A percentile compares a stretch with the other conserved stretches of the same genome.
Evolutionary conservation across 129 eudicot genomes (phyloP).

Genomic region (Sambucus nigra): DNA sequence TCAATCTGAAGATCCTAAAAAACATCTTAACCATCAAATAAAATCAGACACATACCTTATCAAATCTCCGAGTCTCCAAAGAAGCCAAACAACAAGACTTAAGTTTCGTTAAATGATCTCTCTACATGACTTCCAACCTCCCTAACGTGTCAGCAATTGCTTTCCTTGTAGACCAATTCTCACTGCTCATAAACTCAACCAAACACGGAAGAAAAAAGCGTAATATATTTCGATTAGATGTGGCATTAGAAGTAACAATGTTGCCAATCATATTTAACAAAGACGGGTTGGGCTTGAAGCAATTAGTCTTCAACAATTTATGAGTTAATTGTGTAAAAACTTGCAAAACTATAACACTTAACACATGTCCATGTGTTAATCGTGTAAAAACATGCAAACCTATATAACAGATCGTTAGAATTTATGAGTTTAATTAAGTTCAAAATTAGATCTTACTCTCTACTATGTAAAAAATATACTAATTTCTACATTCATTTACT

Average conservation of each 20-base stretch:
- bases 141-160: conserved; percentile 71
- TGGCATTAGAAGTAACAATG: conserved; percentile 49
- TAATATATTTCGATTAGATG: conserved; percentile 29
- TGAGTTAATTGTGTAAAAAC: too few species aligned
- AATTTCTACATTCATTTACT: neutral
- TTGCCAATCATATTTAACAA: conserved; percentile 54
- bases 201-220: conserved; percentile 30
- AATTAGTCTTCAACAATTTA: conserved; percentile 44
- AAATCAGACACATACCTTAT: conserved; percentile 45
- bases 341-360: too few species aligned
- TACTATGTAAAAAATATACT: neutral
- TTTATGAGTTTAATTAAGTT: too few species aligned
- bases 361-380: too few species aligned
- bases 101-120: conserved; percentile 21
- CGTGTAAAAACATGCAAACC: too few species aligned
- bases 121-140: conserved; percentile 42
- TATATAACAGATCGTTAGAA: too few species aligned
- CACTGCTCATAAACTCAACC: conserved; percentile 53
- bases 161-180: conserved; percentile 81
- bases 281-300: conserved; percentile 64
- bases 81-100: conserved; percentile 48
- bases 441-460: neutral
- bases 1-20: conserved; percentile 3
- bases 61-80: conserved; percentile 59
- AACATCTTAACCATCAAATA: neutral